phyloP scores from a whole-genome alignment of 192 early-diverging fungal species.

The Funneliformis mosseae region DNA sequence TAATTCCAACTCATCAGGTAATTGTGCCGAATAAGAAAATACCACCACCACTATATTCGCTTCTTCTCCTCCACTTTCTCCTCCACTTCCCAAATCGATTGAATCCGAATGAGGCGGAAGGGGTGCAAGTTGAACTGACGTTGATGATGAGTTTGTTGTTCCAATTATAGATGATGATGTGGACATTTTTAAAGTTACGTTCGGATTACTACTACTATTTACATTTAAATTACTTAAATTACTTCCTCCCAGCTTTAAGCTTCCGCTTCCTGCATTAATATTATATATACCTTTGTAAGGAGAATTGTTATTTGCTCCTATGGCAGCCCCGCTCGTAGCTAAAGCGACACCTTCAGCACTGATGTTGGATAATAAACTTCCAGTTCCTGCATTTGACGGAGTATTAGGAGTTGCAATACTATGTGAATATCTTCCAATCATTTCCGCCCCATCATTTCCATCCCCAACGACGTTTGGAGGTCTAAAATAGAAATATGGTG shows the following conservation, averaged over 20 bases:
- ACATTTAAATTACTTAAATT: background rate
- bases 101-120: background rate
- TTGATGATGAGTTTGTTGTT: background rate
- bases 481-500: background rate
- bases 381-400: background rate
- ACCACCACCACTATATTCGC: background rate
- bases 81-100: background rate
- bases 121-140: background rate
- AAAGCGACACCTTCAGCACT: background rate
- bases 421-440: background rate
- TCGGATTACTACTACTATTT: background rate
- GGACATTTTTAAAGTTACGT: background rate
- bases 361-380: background rate
- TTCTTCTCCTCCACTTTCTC: background rate
- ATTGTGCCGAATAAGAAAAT: conserved; percentile 65
- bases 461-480: background rate
- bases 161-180: background rate
- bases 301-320: background rate
- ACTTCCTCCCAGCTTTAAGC: background rate
- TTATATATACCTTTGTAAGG: background rate
- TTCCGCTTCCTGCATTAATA: background rate
- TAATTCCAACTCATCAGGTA: conserved; percentile 78
- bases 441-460: background rate
- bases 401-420: background rate
- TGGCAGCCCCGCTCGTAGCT: background rate